These are phyloP conservation scores for Suhomyces anneliseae DNA, from an alignment of 1,139 yeast genomes.

Conservation along the genomic window DNA sequence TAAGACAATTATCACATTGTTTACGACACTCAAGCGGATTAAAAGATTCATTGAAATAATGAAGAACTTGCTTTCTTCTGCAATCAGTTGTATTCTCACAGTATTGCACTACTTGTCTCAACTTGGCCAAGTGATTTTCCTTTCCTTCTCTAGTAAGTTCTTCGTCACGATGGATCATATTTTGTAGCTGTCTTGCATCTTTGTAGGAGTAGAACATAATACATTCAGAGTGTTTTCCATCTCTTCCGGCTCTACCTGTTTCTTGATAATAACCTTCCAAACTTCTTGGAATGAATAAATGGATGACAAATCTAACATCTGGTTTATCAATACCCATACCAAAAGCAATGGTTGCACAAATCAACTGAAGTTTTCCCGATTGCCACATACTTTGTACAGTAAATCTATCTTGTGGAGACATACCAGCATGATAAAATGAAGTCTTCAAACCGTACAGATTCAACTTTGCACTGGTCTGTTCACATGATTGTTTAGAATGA, in stretches of 20 bases:
- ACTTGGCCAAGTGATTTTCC: slow-evolving; percentile 74
- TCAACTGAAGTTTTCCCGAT: slow-evolving; percentile 62
- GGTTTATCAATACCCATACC: slow-evolving; percentile 99
- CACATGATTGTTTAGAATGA: slow-evolving; percentile 87
- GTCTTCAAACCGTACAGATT: slow-evolving; percentile 61
- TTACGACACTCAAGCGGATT: slow-evolving; percentile 64
- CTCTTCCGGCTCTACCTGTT: slow-evolving; percentile 99
- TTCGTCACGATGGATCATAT: slow-evolving; percentile 74
- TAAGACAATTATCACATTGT: slow-evolving; percentile 83
- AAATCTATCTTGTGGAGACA: slow-evolving; percentile 74
- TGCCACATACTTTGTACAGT: slow-evolving; percentile 84
- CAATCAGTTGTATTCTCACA: slow-evolving; percentile 93
- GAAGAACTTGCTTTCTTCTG: slow-evolving; percentile 82
- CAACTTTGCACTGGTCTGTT: slow-evolving; percentile 68
- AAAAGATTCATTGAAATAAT: slow-evolving; percentile 84
- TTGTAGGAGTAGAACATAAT: slow-evolving; percentile 75
- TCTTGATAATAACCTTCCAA: slow-evolving; percentile 97
- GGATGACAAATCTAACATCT: slow-evolving; percentile 89
- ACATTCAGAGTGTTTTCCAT: slow-evolving; percentile 80
- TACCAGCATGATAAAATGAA: slow-evolving; percentile 90
- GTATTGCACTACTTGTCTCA: slow-evolving; percentile 83
- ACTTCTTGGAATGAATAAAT: slow-evolving; percentile 84
- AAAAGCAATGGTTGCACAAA: slow-evolving; percentile 96
- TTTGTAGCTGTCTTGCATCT: slow-evolving; percentile 73
- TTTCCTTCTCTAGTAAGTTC: slow-evolving; percentile 64